phyloP scores from a whole-genome alignment of 2,329 filamentous ascomycete species.

The Cladosporium sp. region DNA sequence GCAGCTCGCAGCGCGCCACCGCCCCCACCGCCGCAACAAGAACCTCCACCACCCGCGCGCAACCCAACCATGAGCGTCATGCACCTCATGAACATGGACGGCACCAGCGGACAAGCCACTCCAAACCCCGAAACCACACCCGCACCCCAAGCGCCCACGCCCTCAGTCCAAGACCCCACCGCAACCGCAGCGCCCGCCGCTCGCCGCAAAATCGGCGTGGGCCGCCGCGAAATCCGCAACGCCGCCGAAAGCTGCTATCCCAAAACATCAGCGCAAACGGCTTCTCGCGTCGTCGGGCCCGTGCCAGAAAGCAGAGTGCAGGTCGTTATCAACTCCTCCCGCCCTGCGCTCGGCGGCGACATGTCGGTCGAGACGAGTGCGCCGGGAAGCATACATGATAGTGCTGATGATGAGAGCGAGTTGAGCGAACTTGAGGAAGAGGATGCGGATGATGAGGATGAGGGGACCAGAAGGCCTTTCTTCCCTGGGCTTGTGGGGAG shows the following conservation, averaged over 20 bases:
- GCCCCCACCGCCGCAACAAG: conserved; percentile 17
- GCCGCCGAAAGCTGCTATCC: conserved; percentile 54
- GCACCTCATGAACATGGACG: conserved; percentile 33
- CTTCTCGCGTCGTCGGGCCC: conserved; percentile 9
- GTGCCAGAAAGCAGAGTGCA: conserved; percentile 19
- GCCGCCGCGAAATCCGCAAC: conserved; percentile 54
- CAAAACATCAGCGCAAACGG: conserved; percentile 21
- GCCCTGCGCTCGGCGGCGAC: conserved; percentile 27
- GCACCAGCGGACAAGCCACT: conserved; percentile 18
- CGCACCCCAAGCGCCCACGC: conserved; percentile 16
- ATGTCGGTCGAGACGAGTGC: conserved; percentile 45
- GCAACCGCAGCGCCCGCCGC: conserved; percentile 15
- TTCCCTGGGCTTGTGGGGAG: conserved; percentile 22
- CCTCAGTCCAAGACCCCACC: conserved; percentile 2
- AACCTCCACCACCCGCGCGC: conserved; percentile 14
- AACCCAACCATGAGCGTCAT: conserved; percentile 30
- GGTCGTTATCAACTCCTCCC: conserved; percentile 25
- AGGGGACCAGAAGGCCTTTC: conserved; percentile 15
- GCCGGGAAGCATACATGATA: conserved; percentile 51
- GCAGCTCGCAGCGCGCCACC: conserved; percentile 19
- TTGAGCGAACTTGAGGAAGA: conserved; percentile 45
- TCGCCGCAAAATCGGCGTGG: conserved; percentile 53
- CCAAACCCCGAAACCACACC: conserved; percentile 13
- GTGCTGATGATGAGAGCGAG: conserved; percentile 52
- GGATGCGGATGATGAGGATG: conserved; percentile 11